Evolutionary conservation across 2,329 filamentous ascomycete species (phyloP).

Genomic region (Talaromyces funiculosus): DNA sequence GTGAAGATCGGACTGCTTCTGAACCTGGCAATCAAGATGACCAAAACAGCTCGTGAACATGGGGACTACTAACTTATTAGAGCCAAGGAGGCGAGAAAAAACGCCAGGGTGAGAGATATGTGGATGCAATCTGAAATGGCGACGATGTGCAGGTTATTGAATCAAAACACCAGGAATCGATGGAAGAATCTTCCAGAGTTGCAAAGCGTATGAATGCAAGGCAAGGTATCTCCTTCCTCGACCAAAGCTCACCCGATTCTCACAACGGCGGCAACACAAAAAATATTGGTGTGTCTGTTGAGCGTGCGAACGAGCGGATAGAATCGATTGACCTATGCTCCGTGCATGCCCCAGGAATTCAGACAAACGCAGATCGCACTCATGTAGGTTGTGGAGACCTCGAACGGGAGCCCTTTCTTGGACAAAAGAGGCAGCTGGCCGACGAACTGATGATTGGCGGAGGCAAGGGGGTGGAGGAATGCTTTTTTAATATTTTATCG

Average conservation of each 20-base stretch:
- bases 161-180: background rate
- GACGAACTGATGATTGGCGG: slow-evolving; percentile 27
- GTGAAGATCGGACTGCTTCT: background rate
- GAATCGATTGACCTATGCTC: slow-evolving; percentile 32
- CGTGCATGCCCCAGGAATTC: slow-evolving; percentile 39
- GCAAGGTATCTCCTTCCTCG: slow-evolving; percentile 5
- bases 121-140: background rate
- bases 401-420: slow-evolving; percentile 10
- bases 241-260: slow-evolving; percentile 1
- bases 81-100: background rate
- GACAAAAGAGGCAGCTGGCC: slow-evolving; percentile 18
- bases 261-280: background rate
- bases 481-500: slow-evolving; percentile 27
- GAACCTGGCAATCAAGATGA: background rate
- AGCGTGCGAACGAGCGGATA: slow-evolving; percentile 14
- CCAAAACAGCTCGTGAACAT: background rate
- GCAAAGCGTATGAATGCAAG: slow-evolving; percentile 7
- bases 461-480: slow-evolving; percentile 34
- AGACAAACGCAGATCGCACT: slow-evolving; percentile 32
- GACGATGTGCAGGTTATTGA: slow-evolving; percentile 1
- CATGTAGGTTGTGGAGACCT: slow-evolving; percentile 28
- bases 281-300: background rate
- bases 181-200: background rate
- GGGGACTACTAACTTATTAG: slow-evolving; percentile 4
- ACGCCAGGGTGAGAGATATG: slow-evolving; percentile 5